Evolutionary conservation across 2,329 filamentous ascomycete genomes (phyloP), one percentile per base, ranked within the genome.

Genomic region (Elsinoe batatas): DNA sequence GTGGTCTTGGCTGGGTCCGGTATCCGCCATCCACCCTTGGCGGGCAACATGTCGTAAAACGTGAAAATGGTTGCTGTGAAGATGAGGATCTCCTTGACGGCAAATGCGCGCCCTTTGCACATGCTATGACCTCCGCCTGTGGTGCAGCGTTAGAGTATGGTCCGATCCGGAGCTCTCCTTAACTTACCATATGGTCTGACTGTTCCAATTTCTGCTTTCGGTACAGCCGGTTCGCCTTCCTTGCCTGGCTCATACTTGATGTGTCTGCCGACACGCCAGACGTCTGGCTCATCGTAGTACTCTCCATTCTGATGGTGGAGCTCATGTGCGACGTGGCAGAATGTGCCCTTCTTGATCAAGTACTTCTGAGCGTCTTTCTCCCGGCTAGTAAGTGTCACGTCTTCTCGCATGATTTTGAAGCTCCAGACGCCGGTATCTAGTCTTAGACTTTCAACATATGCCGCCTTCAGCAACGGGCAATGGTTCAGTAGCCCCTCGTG

Each of bases 1-100:
- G 71, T 75, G 5, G 74, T 75, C 59, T 71, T 73, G 61, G 64
- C 71, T 63, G 74, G 72, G 38, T 66, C 68, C 0, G 82, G 81
- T 42, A 83, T 69, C 15, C 69, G 69, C 74, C 80, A 81, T 0
- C 66, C 68, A 13, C 72, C 71, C 47, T 65, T 66, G 0, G 68
- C 71, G 0, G 77, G 71, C 54, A 76, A 68, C 57, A 83, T 74
- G 42, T 82, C 76, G 79, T 79, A 83, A 61, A 79, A 71, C 5
- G 72, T 69, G 17, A 82, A 62, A 18, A 83, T 72, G 1, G 74
- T 72, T 13, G 79, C 78, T 1, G 74, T 71, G 43, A 79, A 75
- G 20, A 74, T 66, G 42, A 82, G 60, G 15, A 75, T 71, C 61
- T 77, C 72, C 47, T 73, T 70, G 61, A 79, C 73, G 2, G 75